A percentile compares a stretch with the other conserved stretches of the same genome.
These are phyloP conservation scores for Colletotrichum endophyticum DNA, from an alignment of 2,329 filamentous ascomycete species.

Conservation along the genomic window DNA sequence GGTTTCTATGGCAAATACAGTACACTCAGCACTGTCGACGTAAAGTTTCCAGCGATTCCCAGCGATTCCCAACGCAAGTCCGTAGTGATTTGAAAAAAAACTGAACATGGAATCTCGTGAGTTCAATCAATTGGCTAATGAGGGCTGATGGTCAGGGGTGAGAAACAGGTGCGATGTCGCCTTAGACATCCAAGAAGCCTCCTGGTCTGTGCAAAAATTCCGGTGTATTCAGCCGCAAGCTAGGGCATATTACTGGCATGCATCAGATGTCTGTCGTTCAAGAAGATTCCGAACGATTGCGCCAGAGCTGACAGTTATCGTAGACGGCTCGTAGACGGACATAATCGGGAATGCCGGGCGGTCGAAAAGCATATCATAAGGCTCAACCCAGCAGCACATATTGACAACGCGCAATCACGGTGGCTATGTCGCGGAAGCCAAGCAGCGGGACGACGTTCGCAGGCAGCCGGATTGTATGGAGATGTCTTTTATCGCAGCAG, in stretches of 20 bases:
- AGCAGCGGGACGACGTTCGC: neutral
- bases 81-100: neutral
- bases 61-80: neutral
- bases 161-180: neutral
- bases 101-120: neutral
- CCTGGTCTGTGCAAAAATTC: neutral
- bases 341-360: neutral
- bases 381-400: neutral
- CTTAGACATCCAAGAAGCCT: neutral
- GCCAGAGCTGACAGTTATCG: neutral
- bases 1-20: neutral
- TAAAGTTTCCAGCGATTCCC: neutral
- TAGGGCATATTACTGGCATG: neutral
- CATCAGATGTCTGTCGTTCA: neutral
- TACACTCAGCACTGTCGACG: fast-evolving
- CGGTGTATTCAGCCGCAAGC: conserved; percentile 13
- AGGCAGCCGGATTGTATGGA: neutral
- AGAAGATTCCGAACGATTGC: neutral
- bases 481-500: neutral
- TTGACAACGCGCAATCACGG: conserved; percentile 12
- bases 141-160: neutral
- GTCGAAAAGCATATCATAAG: neutral
- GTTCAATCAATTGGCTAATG: neutral
- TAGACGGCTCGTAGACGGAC: neutral
- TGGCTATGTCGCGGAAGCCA: conserved; percentile 17